Evolutionary conservation across 2,329 filamentous ascomycete genomes (phyloP), one percentile per base, ranked within the genome.

Genomic region (Bipolaris zeicola): DNA sequence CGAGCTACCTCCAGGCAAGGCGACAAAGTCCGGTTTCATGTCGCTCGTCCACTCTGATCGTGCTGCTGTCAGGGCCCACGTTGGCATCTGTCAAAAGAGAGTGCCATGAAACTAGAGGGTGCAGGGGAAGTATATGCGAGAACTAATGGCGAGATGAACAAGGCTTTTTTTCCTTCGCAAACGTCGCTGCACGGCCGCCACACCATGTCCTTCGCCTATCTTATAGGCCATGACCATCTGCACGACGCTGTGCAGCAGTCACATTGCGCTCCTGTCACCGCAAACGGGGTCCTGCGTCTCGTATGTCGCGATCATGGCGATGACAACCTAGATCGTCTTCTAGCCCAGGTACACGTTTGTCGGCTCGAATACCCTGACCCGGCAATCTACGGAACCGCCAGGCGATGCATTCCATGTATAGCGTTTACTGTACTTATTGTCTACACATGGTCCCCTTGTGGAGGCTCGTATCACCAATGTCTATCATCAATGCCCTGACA

Each of bases 101-200:
- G 49, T 26, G 42, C 31, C 37, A 36, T 52, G 37, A 52, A 42
- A 47, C 49, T 43, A 42, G 11, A 52, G 48, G 36, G 28, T 43
- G 36, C 37, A 41, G 28, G 42, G 53, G 26, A 22, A 20, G 22
- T 14, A 37, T 52, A 16, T 28, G 36, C 6, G 42, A 47, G 11
- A 18, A 18, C 28, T 16, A 31, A 36, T 8, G 38, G 16, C 48
- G 26, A 41, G 41, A 55, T 26, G 41, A 42, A 46, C 52, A 52
- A 41, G 48, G 41, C 26, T 46, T 11, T 46, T 36, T 10, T 24
- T 45, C 7, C 7, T 46, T 36, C 3, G 41, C 20, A n/a, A 39
- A 52, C 42, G 53, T 41, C 31, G 42, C 26, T 50, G 53, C 49
- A 52, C 46, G 11, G 36, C 42, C 6, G n/a, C 3, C 41, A n/a